A percentile compares a stretch with the other conserved stretches of the same genome.
These are phyloP conservation scores for Leishmania turanica DNA, from an alignment of 208 protist species.

Conservation along the genomic window DNA sequence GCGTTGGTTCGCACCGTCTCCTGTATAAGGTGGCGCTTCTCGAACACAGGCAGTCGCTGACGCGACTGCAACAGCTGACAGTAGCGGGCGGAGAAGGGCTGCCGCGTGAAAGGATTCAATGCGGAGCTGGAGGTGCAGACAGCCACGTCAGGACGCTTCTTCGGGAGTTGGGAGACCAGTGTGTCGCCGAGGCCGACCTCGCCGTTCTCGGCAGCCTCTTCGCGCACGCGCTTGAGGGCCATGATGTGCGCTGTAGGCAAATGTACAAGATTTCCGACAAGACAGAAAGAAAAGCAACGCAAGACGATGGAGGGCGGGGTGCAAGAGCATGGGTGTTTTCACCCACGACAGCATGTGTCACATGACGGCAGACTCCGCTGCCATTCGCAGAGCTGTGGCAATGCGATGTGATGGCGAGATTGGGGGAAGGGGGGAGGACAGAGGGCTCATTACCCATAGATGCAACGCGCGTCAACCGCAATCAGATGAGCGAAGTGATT, in stretches of 20 bases:
- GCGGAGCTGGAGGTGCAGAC: background rate
- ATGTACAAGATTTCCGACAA: background rate
- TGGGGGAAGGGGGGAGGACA: too few species aligned
- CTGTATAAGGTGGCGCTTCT: constrained; percentile 48
- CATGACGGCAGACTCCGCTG: background rate
- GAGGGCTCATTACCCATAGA: background rate
- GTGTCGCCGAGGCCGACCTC: background rate
- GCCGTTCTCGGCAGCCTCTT: background rate
- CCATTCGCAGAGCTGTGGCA: background rate
- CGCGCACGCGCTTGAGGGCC: constrained; percentile 7
- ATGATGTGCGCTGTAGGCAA: constrained; percentile 1
- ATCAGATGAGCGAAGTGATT: background rate
- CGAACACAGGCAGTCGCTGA: constrained; percentile 71
- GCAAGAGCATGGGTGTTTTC: constrained; percentile 8
- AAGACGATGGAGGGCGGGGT: background rate
- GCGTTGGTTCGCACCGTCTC: constrained; percentile 69
- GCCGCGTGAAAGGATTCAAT: constrained; percentile 48
- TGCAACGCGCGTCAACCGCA: background rate
- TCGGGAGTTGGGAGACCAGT: background rate
- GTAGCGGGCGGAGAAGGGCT: constrained; percentile 54
- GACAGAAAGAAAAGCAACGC: background rate
- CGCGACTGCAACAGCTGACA: constrained; percentile 45
- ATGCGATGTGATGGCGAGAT: background rate
- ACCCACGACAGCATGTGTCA: background rate
- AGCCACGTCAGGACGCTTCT: background rate